Conservation (phyloP, 345 rosid species). For the Murraya paniculata region DNA sequence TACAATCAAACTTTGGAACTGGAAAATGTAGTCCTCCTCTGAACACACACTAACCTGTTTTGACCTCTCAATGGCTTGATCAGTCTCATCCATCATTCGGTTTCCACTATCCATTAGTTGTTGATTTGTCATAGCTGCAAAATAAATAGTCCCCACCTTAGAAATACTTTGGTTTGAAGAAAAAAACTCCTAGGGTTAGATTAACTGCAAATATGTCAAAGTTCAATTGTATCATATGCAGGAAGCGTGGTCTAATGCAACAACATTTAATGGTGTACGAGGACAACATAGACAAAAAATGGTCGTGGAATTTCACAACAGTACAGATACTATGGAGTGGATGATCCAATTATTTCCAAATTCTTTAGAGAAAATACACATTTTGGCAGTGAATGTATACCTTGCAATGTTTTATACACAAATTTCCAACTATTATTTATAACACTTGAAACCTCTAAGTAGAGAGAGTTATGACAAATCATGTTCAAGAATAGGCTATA, state of each 20-base stretch:
- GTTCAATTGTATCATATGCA: not conserved
- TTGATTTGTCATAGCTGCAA: slow-evolving; percentile 85
- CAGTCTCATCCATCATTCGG: slow-evolving; percentile 88
- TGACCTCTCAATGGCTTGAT: slow-evolving; percentile 89
- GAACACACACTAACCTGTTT: slow-evolving; percentile 47
- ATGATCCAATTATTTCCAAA: too few relatives aligned
- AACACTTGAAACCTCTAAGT: not conserved
- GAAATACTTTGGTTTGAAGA: slow-evolving; percentile 7
- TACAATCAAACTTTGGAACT: not conserved
- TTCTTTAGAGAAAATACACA: too few relatives aligned
- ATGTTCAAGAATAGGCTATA: slow-evolving; percentile 5
- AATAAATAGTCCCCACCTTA: slow-evolving; percentile 14
- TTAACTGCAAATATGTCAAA: not conserved
- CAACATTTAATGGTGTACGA: not conserved
- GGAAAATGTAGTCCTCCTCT: not conserved
- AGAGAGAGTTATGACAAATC: not conserved
- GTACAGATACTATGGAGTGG: not conserved
- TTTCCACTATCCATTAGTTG: slow-evolving; percentile 71
- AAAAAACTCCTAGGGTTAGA: not conserved
- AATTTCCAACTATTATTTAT: not conserved
- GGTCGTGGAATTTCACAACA: not conserved
- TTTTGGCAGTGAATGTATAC: too few relatives aligned
- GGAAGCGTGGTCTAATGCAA: not conserved
- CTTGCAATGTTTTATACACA: not conserved
- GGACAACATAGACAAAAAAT: not conserved